phyloP scores from a whole-genome alignment of 495 filamentous ascomycete genomes.

The Usnea hakonensis region DNA sequence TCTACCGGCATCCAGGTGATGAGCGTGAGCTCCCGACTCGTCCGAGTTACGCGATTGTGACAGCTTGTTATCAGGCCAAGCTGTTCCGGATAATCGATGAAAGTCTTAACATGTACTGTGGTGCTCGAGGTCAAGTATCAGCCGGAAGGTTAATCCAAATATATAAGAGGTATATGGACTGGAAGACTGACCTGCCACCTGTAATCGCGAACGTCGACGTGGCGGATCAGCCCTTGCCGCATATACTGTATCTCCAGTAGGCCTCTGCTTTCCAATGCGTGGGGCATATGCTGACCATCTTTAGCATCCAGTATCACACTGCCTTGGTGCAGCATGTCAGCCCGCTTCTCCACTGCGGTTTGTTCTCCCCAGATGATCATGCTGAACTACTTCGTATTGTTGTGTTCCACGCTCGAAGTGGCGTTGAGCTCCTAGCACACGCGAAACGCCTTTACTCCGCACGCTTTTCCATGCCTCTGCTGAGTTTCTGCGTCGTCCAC shows the following conservation, averaged over 20 bases:
- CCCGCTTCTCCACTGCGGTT: slow-evolving; percentile 19
- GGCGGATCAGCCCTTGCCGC: slow-evolving; percentile 29
- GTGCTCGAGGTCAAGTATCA: slow-evolving; percentile 22
- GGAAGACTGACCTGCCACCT: slow-evolving; percentile 28
- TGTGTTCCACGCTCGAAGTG: slow-evolving; percentile 17
- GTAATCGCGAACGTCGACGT: slow-evolving; percentile 24
- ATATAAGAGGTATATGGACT: slow-evolving; percentile 27
- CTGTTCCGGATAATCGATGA: slow-evolving; percentile 31
- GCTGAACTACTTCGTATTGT: slow-evolving; percentile 14
- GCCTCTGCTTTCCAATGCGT: neutral
- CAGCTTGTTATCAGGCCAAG: slow-evolving; percentile 26
- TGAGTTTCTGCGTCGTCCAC: slow-evolving; percentile 21
- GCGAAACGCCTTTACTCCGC: slow-evolving; percentile 19
- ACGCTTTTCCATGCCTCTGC: slow-evolving; percentile 18
- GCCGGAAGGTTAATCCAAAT: slow-evolving; percentile 25
- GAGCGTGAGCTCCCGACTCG: slow-evolving; percentile 15
- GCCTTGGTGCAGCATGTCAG: slow-evolving; percentile 21
- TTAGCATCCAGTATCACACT: slow-evolving; percentile 23
- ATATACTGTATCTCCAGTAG: slow-evolving; percentile 34
- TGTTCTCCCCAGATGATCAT: slow-evolving; percentile 12
- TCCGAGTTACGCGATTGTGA: slow-evolving; percentile 16
- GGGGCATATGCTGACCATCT: slow-evolving; percentile 1
- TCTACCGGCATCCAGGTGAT: slow-evolving; percentile 21
- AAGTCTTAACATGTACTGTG: slow-evolving; percentile 30
- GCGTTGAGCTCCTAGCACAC: slow-evolving; percentile 18